These are phyloP conservation scores for Phytophthora idaei DNA, from an alignment of 352 stramenopile genomes.

Conservation along the genomic window DNA sequence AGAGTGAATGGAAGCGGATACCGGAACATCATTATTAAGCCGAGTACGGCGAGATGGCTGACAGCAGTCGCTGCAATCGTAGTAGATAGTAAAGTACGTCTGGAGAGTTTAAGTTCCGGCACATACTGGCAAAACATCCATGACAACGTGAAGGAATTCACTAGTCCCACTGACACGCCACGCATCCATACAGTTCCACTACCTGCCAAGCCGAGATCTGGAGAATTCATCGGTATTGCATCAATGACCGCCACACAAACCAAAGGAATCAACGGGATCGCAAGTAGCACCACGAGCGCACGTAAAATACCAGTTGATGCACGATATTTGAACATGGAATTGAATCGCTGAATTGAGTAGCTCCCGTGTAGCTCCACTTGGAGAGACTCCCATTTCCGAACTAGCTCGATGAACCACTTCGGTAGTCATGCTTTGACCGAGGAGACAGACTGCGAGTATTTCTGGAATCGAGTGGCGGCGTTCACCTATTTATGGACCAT, in stretches of 20 bases:
- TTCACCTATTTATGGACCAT: not conserved
- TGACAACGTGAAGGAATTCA: constrained; percentile 10
- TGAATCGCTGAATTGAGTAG: constrained; percentile 22
- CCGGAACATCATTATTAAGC: constrained; percentile 9
- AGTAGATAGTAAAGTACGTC: not conserved
- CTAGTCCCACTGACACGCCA: not conserved
- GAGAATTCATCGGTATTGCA: constrained; percentile 12
- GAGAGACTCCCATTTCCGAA: constrained; percentile 25
- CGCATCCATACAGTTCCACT: constrained; percentile 16
- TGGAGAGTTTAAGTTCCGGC: constrained; percentile 16
- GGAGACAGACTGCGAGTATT: not conserved
- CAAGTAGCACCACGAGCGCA: not conserved
- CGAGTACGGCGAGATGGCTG: constrained; percentile 2
- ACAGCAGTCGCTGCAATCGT: not conserved
- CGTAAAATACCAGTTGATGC: constrained; percentile 8
- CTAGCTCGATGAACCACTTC: constrained; percentile 2
- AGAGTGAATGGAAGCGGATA: constrained; percentile 28
- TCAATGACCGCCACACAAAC: constrained; percentile 18
- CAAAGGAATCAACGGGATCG: constrained; percentile 11
- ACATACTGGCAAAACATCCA: constrained; percentile 23
- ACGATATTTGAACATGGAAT: constrained; percentile 12
- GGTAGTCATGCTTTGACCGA: not conserved
- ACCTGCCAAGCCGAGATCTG: constrained; percentile 18
- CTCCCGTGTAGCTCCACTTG: constrained; percentile 28
- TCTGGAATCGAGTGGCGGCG: not conserved